A percentile compares a stretch with the other conserved stretches of the same genome.
Conservation (phyloP, 805 yeast genomes). For the Yamadazyma tumulicola region DNA sequence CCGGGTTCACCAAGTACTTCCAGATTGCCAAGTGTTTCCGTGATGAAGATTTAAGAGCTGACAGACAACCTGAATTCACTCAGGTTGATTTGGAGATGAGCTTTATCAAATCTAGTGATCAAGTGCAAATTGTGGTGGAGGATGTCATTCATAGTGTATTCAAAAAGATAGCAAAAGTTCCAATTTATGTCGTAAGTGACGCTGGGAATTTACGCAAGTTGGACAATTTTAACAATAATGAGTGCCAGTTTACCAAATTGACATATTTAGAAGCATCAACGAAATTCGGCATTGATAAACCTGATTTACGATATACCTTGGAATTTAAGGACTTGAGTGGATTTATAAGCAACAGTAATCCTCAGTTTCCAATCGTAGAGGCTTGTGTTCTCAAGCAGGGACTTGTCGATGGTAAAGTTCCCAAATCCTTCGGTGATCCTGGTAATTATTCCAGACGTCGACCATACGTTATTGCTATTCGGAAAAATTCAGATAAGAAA, state of each 20-base stretch:
- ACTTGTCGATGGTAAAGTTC: slow-evolving; percentile 28
- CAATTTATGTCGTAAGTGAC: slow-evolving; percentile 34
- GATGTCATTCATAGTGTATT: slow-evolving; percentile 53
- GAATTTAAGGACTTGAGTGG: slow-evolving; percentile 47
- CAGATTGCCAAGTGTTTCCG: slow-evolving; percentile 94
- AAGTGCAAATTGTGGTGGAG: slow-evolving; percentile 64
- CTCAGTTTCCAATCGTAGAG: slow-evolving; percentile 68
- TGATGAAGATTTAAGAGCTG: slow-evolving; percentile 92
- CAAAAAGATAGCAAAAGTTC: slow-evolving; percentile 41
- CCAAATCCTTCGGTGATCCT: slow-evolving; percentile 37
- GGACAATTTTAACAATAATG: slow-evolving; percentile 11
- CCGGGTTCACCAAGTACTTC: slow-evolving; percentile 82
- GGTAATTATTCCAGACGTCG: slow-evolving; percentile 51
- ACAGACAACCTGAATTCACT: slow-evolving; percentile 96
- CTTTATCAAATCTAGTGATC: slow-evolving; percentile 63
- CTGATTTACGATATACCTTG: slow-evolving; percentile 72
- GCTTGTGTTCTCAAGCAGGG: slow-evolving; percentile 61
- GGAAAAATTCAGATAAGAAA: slow-evolving; percentile 31
- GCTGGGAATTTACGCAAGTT: slow-evolving; percentile 24
- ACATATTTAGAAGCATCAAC: slow-evolving; percentile 67
- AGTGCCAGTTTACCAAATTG: slow-evolving; percentile 35
- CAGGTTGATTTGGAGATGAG: slow-evolving; percentile 96
- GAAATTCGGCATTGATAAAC: slow-evolving; percentile 88
- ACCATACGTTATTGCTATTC: slow-evolving; percentile 56
- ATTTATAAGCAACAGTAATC: slow-evolving; percentile 25